These are phyloP conservation scores for Oropetium thomaeum DNA, from an alignment of 176 grass and related monocot genomes.

Conservation along the genomic window DNA sequence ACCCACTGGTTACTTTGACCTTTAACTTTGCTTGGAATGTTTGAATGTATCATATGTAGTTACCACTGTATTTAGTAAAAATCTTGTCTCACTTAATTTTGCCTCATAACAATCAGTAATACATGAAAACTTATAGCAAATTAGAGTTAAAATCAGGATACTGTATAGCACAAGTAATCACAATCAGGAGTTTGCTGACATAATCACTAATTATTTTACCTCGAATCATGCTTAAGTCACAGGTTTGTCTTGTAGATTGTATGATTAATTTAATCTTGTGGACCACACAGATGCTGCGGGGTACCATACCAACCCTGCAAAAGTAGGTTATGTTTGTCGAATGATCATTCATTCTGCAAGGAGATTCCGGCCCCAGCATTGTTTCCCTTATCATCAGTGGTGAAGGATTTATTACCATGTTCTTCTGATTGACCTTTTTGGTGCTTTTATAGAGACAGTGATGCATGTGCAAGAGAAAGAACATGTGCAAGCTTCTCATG, in stretches of 20 bases:
- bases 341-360: conserved; percentile 15
- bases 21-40: too few relatives aligned
- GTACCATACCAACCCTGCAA: conserved; percentile 4
- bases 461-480: conserved; percentile 29
- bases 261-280: conserved; percentile 10
- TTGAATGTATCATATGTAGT: too few relatives aligned
- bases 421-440: conserved; percentile 28
- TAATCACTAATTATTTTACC: too few relatives aligned
- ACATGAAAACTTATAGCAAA: too few relatives aligned
- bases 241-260: neutral
- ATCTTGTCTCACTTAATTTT: too few relatives aligned
- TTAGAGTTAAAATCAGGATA: too few relatives aligned
- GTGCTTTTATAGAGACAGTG: neutral
- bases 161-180: too few relatives aligned
- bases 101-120: too few relatives aligned
- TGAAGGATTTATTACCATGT: conserved; percentile 8
- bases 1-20: too few relatives aligned
- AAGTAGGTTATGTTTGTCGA: conserved; percentile 29
- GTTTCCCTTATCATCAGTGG: neutral
- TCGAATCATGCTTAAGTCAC: neutral
- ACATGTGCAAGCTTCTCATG: neutral
- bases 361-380: conserved; percentile 19
- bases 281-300: neutral
- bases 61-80: too few relatives aligned
- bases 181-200: too few relatives aligned